These are phyloP conservation scores for Amorphotheca resinae DNA, from an alignment of 495 filamentous ascomycete genomes.

Conservation along the genomic window DNA sequence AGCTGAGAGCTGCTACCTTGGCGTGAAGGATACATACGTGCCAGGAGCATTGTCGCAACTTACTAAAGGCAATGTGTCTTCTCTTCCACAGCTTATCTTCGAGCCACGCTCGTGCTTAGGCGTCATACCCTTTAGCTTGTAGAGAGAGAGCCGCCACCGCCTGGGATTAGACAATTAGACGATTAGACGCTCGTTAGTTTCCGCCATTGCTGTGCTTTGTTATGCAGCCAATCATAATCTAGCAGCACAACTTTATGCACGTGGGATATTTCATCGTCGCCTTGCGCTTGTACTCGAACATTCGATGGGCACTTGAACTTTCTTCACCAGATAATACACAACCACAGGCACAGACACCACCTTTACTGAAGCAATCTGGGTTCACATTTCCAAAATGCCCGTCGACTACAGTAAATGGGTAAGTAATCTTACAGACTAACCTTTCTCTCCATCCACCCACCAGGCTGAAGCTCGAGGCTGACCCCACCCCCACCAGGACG, in stretches of 20 bases:
- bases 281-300: slow-evolving; percentile 14
- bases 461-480: slow-evolving; percentile 16
- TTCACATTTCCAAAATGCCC: slow-evolving; percentile 51
- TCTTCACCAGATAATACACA: neutral
- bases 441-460: neutral
- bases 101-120: too few species aligned
- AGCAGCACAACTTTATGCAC: slow-evolving; percentile 1
- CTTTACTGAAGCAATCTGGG: neutral
- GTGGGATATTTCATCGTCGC: slow-evolving; percentile 11
- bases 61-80: too few species aligned
- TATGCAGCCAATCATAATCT: slow-evolving; percentile 1
- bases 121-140: too few species aligned
- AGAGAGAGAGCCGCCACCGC: too few species aligned
- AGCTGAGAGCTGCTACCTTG: too few species aligned
- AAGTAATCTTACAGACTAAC: slow-evolving; percentile 18
- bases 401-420: slow-evolving; percentile 94
- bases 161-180: too few species aligned
- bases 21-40: too few species aligned
- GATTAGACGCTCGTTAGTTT: too few species aligned
- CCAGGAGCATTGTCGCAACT: too few species aligned
- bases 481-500: slow-evolving; percentile 41
- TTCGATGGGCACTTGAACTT: slow-evolving; percentile 5
- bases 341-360: neutral
- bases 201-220: slow-evolving; percentile 10
- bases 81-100: too few species aligned